A percentile compares a stretch with the other conserved stretches of the same genome.
Evolutionary conservation across 306 rosid species (phyloP).

Genomic region (Inga leiocalycina): DNA sequence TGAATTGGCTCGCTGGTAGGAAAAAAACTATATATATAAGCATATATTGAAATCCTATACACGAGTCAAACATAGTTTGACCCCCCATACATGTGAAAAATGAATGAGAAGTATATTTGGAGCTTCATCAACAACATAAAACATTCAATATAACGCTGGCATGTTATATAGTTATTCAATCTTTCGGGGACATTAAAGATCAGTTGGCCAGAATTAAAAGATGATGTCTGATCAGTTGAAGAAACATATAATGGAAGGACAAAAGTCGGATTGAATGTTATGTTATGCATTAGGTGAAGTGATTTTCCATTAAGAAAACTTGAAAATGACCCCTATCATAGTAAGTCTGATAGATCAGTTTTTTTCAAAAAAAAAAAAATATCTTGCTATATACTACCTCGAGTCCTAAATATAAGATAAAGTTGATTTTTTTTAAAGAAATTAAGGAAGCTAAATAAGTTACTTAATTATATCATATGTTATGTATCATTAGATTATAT

Average conservation of each 20-base stretch:
- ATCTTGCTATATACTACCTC: no score
- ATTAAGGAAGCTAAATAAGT: no score
- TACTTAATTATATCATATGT: no score
- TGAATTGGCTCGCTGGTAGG: neutral
- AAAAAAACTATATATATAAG: no score
- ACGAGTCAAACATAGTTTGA: neutral
- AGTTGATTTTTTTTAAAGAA: no score
- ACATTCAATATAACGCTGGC: neutral
- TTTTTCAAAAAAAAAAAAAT: no score
- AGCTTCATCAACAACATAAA: neutral
- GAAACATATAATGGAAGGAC: neutral
- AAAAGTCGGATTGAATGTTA: neutral
- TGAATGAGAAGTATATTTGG: neutral
- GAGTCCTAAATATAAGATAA: no score
- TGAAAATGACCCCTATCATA: neutral
- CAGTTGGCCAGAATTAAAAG: neutral
- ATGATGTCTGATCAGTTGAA: neutral
- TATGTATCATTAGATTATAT: no score
- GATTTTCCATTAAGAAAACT: neutral
- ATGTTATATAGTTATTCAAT: neutral
- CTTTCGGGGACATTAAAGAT: neutral
- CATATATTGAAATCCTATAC: no score
- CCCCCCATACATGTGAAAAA: neutral
- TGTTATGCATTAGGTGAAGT: neutral
- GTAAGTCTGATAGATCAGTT: no score